Evolutionary conservation across 768 basidiomycete genomes (phyloP), one percentile per base, ranked within the genome.

Genomic region (Coprinopsis sp.): DNA sequence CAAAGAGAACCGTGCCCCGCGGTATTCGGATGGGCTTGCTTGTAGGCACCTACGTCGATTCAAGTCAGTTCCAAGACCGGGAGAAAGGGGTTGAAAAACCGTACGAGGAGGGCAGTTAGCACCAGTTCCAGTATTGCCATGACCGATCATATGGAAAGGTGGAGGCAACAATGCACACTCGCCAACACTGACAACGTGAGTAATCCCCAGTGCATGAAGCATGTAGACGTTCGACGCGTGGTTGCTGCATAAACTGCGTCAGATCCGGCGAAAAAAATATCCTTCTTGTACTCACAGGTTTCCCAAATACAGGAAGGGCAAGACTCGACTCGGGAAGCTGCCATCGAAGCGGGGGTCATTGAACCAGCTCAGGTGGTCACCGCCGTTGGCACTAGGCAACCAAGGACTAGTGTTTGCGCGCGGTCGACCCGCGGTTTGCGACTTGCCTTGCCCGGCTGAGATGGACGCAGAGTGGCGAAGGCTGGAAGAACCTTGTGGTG

Each of bases 111-210:
- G 11, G 19, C 27, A 42, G 23, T 24, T 39, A 6, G 38, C 19
- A 16, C 27, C 31, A 27, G 37, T 47, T 8, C 11, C 36, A 1
- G 24, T 24, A 34, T 31, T 31, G 18, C 24, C 33, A 23, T 49
- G 47, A 18, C 39, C 40, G 6, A 43, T 33, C 47, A 49, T 49
- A 29, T 49, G 47, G 41, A 43, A 49, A 12, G 81, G 72, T 14
- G 91, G 90, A 4, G 92, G 91, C 3, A 87, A 73, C 19, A 96
- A 79, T 10, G 94, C 90, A 51, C 91, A 92, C 71, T 97, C 95
- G 39, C 95, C 95, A 2, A 97, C 92, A 7, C 90, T 93, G 23
- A 98, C 93, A 52, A 98, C 93, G 61, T 98, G 94, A 2, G 93
- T 95, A 57, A 98, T 94, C 21, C 92, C 92, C 13, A 98, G 78